phyloP scores from a whole-genome alignment of 2,329 filamentous ascomycete genomes.

The Seiridium unicorne region DNA sequence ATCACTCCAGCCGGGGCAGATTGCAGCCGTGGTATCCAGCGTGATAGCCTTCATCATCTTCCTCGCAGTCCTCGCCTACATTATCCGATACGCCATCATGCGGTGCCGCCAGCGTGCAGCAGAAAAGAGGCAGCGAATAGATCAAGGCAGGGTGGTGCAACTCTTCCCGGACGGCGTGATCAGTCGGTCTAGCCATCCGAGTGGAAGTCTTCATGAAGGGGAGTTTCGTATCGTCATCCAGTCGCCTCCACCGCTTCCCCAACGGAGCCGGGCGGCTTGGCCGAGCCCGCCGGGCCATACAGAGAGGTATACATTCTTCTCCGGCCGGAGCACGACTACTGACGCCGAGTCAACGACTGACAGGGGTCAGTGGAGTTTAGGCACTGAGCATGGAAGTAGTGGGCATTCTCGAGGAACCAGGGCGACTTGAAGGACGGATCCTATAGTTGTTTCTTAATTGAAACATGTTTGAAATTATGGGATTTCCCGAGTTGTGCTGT shows the following conservation, averaged over 20 bases:
- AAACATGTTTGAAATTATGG: background rate
- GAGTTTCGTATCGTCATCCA: constrained; percentile 5
- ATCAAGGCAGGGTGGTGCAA: background rate
- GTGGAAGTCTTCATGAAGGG: background rate
- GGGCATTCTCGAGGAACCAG: background rate
- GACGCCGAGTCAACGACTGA: background rate
- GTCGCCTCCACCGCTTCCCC: background rate
- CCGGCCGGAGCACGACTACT: constrained; percentile 2
- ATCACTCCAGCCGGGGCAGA: background rate
- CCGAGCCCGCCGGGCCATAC: constrained; percentile 2
- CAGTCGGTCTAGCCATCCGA: background rate
- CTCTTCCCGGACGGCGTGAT: background rate
- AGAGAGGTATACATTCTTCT: constrained; percentile 4
- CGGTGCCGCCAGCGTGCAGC: background rate
- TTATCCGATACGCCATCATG: background rate
- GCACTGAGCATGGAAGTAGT: background rate
- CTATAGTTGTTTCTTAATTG: too few species aligned
- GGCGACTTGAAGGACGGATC: too few species aligned
- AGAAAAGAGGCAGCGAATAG: background rate
- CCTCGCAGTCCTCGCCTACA: background rate
- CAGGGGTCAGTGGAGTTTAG: background rate
- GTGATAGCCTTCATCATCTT: background rate
- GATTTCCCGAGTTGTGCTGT: too few species aligned
- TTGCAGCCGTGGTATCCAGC: background rate
- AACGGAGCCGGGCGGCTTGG: background rate